Base-by-base conservation (phyloP, 352 stramenopile species). In the Phytophthora syringae region DNA sequence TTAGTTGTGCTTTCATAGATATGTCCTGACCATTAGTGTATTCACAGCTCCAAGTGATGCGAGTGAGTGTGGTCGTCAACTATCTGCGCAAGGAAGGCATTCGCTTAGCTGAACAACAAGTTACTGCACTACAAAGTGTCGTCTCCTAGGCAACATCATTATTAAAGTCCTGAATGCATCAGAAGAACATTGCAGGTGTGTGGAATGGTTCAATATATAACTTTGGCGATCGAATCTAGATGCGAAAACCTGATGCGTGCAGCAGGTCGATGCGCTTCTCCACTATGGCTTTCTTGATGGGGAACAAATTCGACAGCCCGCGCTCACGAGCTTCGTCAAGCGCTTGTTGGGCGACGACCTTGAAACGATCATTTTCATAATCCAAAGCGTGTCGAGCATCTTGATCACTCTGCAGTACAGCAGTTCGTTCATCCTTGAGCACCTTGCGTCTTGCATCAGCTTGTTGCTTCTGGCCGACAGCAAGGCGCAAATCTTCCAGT, bases 181-280 rank as follows among this genome's bases (percentile, higher is more conserved):
- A 15, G 21, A 45, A 18, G 28, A 55, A 42, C 12, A 32, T n/a
- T 6, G 20, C 21, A 42, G 48, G 20, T 18, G 11, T 52, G 20
- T 39, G 7, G 25, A 72, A 40, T 47, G 15, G 12, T 54, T 54
- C 49, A 18, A 67, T 72, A 59, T 60, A 52, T 52, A 59, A 28
- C 36, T 43, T n/a, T 64, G 52, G n/a, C 48, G 34, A 40, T 27
- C 16, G 25, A 53, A 52, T 10, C 64, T 89, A 90, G 25, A 93
- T 67, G 53, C 85, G 85, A 52, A 93, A 93, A 28, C 83, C 83
- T 21, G 80, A 89, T 12, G 83, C 85, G 12, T 79, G 77, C 42
- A 93, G 72, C 42, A 92, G 65, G 30, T 92, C 85, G 22, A 94
- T 82, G 30, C 79, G 76, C 27, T 91, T 91, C 64, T 90, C 83